Percentiles rank a stretch among this genome's conserved stretches.
These are phyloP conservation scores for Aureobasidium sp. DNA, from an alignment of 2,329 filamentous ascomycete genomes.

Conservation along the genomic window DNA sequence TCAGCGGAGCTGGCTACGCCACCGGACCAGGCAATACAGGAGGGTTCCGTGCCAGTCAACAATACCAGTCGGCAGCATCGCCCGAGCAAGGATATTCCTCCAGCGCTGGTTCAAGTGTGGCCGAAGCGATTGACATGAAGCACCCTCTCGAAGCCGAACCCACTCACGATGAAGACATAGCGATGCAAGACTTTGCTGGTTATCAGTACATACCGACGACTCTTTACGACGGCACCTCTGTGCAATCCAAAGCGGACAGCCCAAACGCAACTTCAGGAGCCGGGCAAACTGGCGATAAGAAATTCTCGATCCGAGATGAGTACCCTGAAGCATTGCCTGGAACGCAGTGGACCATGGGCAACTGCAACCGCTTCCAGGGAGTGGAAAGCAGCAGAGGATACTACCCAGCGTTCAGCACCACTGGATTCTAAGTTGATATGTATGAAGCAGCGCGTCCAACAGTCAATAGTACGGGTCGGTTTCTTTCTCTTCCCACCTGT, in stretches of 20 bases:
- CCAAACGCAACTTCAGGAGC: not conserved
- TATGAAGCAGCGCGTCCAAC: not conserved
- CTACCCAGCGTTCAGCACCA: constrained; percentile 38
- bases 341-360: constrained; percentile 32
- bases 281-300: constrained; percentile 14
- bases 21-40: constrained; percentile 20
- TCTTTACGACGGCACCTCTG: constrained; percentile 21
- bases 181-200: constrained; percentile 36
- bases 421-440: constrained; percentile 28
- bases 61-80: constrained; percentile 22
- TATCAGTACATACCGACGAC: constrained; percentile 43
- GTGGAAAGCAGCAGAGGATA: constrained; percentile 42
- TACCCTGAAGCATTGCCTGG: constrained; percentile 31
- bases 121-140: constrained; percentile 25
- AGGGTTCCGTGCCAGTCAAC: constrained; percentile 24
- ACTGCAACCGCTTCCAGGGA: constrained; percentile 39
- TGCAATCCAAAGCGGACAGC: constrained; percentile 4
- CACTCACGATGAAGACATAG: constrained; percentile 36
- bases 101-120: constrained; percentile 35
- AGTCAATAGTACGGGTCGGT: not conserved
- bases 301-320: constrained; percentile 37
- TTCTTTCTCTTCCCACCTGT: not conserved
- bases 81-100: constrained; percentile 30
- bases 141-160: constrained; percentile 33
- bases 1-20: constrained; percentile 13